phyloP scores from a whole-genome alignment of 164 flowering plant species.

The Chimonanthus salicifolius region DNA sequence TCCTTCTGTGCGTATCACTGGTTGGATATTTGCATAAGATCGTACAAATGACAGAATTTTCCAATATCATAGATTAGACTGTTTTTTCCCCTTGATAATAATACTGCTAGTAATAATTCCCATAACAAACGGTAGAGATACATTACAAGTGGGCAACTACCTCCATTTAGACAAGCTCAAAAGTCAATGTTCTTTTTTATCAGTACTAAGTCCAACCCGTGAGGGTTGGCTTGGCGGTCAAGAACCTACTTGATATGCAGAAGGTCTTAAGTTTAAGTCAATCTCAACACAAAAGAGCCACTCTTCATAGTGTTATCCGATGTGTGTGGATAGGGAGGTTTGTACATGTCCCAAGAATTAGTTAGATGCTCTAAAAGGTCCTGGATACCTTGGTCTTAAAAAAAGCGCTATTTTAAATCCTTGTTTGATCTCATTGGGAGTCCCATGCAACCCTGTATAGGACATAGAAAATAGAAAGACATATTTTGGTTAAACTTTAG shows the following conservation, averaged over 20 bases:
- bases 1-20: neutral
- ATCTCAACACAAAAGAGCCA: neutral
- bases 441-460: constrained; percentile 49
- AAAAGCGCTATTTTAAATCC: constrained; percentile 92
- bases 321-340: constrained; percentile 85
- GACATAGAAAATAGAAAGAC: neutral
- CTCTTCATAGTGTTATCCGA: neutral
- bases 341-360: constrained; percentile 56
- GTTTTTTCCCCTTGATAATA: neutral
- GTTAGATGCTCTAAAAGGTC: too few relatives aligned
- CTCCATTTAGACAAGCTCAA: neutral
- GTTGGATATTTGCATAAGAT: neutral
- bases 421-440: constrained; percentile 66
- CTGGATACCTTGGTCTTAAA: constrained; percentile 12
- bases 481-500: neutral
- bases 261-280: too few relatives aligned
- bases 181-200: neutral
- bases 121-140: neutral
- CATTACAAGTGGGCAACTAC: too few relatives aligned
- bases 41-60: neutral
- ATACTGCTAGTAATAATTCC: neutral
- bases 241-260: neutral
- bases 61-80: neutral
- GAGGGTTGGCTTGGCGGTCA: neutral
- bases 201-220: neutral